Percentiles rank a stretch among this genome's conserved stretches.
These are phyloP conservation scores for Tylopilus balloui DNA, from an alignment of 768 basidiomycete species.

Conservation along the genomic window DNA sequence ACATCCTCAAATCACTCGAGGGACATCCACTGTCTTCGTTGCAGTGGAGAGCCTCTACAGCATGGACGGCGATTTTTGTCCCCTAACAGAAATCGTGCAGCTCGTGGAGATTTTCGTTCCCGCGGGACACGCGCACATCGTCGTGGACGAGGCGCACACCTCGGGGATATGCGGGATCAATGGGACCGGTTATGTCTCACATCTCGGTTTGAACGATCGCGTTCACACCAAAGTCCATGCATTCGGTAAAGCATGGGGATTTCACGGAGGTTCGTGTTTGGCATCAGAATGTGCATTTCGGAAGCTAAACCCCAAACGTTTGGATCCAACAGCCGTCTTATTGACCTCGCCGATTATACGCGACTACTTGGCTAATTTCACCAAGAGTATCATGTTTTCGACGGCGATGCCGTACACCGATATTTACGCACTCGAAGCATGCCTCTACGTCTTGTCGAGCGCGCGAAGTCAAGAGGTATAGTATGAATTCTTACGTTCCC, in stretches of 20 bases:
- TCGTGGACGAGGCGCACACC: slow-evolving; percentile 58
- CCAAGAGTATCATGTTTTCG: slow-evolving; percentile 19
- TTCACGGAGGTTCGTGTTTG: slow-evolving; percentile 13
- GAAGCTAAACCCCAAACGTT: neutral
- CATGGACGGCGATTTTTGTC: slow-evolving; percentile 57
- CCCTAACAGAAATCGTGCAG: slow-evolving; percentile 40
- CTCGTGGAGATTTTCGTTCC: slow-evolving; percentile 37
- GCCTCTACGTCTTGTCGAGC: slow-evolving; percentile 33
- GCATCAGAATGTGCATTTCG: too few species aligned
- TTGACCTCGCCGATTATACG: slow-evolving; percentile 19
- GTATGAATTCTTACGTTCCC: slow-evolving; percentile 5
- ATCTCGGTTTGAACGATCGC: slow-evolving; percentile 39
- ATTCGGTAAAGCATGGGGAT: slow-evolving; percentile 43
- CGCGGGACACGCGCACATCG: slow-evolving; percentile 36
- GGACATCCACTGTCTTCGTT: slow-evolving; percentile 40
- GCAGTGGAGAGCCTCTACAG: slow-evolving; percentile 54
- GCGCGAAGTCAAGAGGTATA: slow-evolving; percentile 19
- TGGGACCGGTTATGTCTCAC: slow-evolving; percentile 41
- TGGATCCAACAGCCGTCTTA: slow-evolving; percentile 12
- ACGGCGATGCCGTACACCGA: slow-evolving; percentile 21
- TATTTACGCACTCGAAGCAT: slow-evolving; percentile 33
- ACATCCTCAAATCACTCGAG: slow-evolving; percentile 20
- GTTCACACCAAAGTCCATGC: slow-evolving; percentile 46
- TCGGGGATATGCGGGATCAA: slow-evolving; percentile 47
- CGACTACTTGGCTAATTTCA: slow-evolving; percentile 20